Conservation (phyloP, 108 stramenopile genomes). For the Asterionellopsis glacialis region DNA sequence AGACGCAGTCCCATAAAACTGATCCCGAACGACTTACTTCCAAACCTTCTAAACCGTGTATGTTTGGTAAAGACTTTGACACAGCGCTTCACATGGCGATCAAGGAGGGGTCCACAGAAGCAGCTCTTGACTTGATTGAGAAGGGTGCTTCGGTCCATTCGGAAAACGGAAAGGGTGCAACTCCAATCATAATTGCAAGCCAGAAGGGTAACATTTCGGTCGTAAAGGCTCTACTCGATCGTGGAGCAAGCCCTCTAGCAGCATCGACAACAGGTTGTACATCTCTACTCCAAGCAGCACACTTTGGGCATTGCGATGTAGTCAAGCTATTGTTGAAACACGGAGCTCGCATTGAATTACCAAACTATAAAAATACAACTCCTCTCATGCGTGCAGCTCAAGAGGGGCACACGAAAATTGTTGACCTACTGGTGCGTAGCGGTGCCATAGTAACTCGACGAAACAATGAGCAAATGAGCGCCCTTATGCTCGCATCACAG, state of each 20-base stretch:
- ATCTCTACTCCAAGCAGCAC: conserved; percentile 78
- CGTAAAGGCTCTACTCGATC: conserved; percentile 47
- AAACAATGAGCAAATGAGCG: conserved; percentile 78
- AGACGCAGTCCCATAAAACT: too few relatives aligned
- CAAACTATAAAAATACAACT: conserved; percentile 83
- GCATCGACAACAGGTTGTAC: conserved; percentile 59
- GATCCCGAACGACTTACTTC: too few relatives aligned
- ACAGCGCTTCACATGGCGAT: conserved; percentile 45
- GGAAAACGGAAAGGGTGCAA: conserved; percentile 53
- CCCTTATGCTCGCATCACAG: conserved; percentile 85
- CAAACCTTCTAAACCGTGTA: too few relatives aligned
- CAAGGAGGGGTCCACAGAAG: conserved; percentile 24
- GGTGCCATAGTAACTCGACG: conserved; percentile 67
- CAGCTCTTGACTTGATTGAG: conserved; percentile 34
- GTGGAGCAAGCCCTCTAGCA: conserved; percentile 34
- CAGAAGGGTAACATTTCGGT: conserved; percentile 63
- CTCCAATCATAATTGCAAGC: conserved; percentile 78
- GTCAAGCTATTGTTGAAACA: conserved; percentile 52
- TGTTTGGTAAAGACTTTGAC: conserved; percentile 38
- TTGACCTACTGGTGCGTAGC: conserved; percentile 27
- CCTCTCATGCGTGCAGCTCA: conserved; percentile 84
- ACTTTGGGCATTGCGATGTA: conserved; percentile 66
- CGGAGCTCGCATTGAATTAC: conserved; percentile 53
- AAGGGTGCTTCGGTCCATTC: conserved; percentile 31
- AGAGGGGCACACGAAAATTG: conserved; percentile 70